These are phyloP conservation scores for Colletotrichum cuscutae DNA, from an alignment of 2,329 filamentous ascomycete species.

Conservation along the genomic window DNA sequence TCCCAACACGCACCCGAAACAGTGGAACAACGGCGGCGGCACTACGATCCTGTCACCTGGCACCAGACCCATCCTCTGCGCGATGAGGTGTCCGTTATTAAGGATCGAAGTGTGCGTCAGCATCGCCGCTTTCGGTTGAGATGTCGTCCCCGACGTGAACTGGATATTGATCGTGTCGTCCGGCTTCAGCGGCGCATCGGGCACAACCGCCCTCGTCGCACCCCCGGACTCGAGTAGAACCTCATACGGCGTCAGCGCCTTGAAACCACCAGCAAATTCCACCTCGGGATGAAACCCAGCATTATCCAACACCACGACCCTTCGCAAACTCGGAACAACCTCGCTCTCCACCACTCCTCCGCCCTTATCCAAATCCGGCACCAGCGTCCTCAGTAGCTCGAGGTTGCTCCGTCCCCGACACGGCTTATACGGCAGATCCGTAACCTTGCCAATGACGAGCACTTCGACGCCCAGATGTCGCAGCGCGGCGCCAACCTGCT, in stretches of 20 bases:
- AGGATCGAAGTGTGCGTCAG: slow-evolving; percentile 87
- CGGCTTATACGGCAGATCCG: slow-evolving; percentile 78
- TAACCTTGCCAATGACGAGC: slow-evolving; percentile 87
- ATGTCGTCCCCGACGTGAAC: slow-evolving; percentile 96
- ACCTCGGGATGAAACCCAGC: slow-evolving; percentile 59
- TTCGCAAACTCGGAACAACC: slow-evolving; percentile 74
- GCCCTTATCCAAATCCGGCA: slow-evolving; percentile 51
- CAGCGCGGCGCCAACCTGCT: slow-evolving; percentile 82
- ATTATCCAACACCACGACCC: slow-evolving; percentile 85
- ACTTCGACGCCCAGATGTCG: slow-evolving; percentile 78
- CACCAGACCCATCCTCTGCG: slow-evolving; percentile 83
- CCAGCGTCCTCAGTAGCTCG: slow-evolving; percentile 55
- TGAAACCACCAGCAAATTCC: slow-evolving; percentile 50
- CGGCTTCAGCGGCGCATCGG: slow-evolving; percentile 60
- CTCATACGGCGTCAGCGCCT: slow-evolving; percentile 58
- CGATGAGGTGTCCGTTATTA: slow-evolving; percentile 91
- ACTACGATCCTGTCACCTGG: slow-evolving; percentile 82
- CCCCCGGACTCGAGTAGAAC: slow-evolving; percentile 46
- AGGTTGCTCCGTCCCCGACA: slow-evolving; percentile 65
- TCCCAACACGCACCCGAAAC: slow-evolving; percentile 92
- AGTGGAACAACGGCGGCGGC: slow-evolving; percentile 87
- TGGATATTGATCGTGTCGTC: slow-evolving; percentile 92
- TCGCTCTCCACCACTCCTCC: slow-evolving; percentile 47
- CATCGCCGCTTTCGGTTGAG: slow-evolving; percentile 89
- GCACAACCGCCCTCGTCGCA: slow-evolving; percentile 48